These are phyloP conservation scores for Pyrus bretschneideri DNA, from an alignment of 306 rosid genomes.

Conservation along the genomic window DNA sequence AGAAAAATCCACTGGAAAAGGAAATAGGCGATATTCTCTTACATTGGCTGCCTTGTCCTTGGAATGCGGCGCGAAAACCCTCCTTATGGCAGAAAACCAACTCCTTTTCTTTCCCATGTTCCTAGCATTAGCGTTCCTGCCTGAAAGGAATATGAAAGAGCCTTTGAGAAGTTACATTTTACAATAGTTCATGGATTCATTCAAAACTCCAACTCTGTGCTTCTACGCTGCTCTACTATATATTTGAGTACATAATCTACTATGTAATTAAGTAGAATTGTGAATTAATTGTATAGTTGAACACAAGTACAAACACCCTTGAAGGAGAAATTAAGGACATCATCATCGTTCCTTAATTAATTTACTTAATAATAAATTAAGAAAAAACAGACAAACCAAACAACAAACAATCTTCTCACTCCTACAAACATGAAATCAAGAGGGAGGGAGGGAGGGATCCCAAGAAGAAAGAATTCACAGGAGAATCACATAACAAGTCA, in stretches of 20 bases:
- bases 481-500: neutral
- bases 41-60: slow-evolving; percentile 60
- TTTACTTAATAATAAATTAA: neutral
- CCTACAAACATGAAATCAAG: slow-evolving; percentile 4
- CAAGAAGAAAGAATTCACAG: slow-evolving; percentile 2
- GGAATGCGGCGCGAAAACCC: slow-evolving; percentile 72
- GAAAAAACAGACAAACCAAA: slow-evolving; percentile 2
- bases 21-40: slow-evolving; percentile 4
- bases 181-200: neutral
- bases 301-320: neutral
- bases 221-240: neutral
- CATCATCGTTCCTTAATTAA: neutral
- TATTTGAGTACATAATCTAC: neutral
- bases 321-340: neutral
- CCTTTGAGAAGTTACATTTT: neutral
- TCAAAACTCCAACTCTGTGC: neutral
- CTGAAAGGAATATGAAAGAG: slow-evolving; percentile 29
- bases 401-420: neutral
- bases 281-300: no score
- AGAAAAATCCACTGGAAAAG: neutral
- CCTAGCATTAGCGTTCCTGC: slow-evolving; percentile 69
- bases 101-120: slow-evolving; percentile 93
- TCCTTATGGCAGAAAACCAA: slow-evolving; percentile 93
- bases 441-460: slow-evolving; percentile 4
- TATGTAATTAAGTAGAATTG: neutral